A percentile compares a stretch with the other conserved stretches of the same genome.
phyloP scores from a whole-genome alignment of 2,329 filamentous ascomycete genomes.

The Westerdykella sp. region DNA sequence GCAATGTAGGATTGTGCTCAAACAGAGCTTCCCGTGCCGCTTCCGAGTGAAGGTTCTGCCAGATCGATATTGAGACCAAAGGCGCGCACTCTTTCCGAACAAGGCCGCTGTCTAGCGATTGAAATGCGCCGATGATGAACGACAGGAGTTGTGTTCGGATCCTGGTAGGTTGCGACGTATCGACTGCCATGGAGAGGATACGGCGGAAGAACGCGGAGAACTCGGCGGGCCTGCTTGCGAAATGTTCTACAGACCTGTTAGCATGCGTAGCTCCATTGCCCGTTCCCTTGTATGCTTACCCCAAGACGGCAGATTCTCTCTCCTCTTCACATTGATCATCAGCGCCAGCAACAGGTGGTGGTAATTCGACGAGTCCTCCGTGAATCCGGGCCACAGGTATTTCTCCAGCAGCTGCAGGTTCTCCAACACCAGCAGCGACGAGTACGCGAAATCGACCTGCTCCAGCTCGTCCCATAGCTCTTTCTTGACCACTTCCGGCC shows the following conservation, averaged over 20 bases:
- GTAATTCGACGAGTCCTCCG: conserved; percentile 80
- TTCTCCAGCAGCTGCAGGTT: conserved; percentile 84
- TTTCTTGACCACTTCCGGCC: conserved; percentile 72
- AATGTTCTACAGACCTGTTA: conserved; percentile 54
- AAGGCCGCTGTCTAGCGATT: conserved; percentile 81
- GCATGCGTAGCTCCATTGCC: conserved; percentile 10
- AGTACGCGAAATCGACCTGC: conserved; percentile 69
- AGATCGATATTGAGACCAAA: conserved; percentile 87
- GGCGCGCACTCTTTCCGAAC: conserved; percentile 96
- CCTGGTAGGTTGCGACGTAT: conserved; percentile 39
- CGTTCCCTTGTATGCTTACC: conserved; percentile 44
- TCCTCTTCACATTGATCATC: conserved; percentile 79
- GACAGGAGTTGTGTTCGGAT: conserved; percentile 72
- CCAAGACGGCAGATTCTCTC: conserved; percentile 85
- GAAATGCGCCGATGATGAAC: conserved; percentile 87
- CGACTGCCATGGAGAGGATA: conserved; percentile 75
- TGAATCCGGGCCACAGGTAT: conserved; percentile 92
- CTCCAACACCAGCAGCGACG: conserved; percentile 75
- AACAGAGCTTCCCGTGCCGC: conserved; percentile 66
- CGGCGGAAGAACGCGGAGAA: conserved; percentile 89
- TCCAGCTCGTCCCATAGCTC: conserved; percentile 87
- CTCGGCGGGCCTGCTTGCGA: conserved; percentile 67
- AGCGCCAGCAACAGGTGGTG: conserved; percentile 83
- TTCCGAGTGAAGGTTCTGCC: conserved; percentile 85
- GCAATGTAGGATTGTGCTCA: conserved; percentile 65